Evolutionary conservation across 805 yeast species (phyloP).

Genomic region (Wickerhamomyces silvicola): DNA sequence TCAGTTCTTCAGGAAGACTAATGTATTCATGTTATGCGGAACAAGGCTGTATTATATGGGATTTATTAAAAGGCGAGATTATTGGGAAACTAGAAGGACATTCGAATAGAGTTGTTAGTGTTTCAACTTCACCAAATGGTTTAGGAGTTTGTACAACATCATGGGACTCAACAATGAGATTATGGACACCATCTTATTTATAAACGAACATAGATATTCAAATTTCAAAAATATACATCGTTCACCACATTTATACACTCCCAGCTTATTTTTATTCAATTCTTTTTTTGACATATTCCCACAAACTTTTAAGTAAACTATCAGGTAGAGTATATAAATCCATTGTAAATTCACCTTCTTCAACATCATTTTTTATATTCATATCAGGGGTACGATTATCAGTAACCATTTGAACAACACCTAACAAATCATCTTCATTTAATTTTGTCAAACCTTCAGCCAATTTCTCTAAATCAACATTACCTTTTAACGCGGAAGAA

Average conservation of each 20-base stretch:
- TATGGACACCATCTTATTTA: slow-evolving; percentile 45
- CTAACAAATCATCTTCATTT: slow-evolving; percentile 86
- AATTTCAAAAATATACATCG: neutral
- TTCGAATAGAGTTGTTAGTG: slow-evolving; percentile 51
- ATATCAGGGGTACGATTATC: slow-evolving; percentile 92
- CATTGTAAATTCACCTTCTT: slow-evolving; percentile 95
- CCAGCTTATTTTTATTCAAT: slow-evolving; percentile 25
- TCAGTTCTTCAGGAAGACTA: slow-evolving; percentile 67
- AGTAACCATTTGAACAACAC: slow-evolving; percentile 95
- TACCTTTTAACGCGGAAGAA: slow-evolving; percentile 57
- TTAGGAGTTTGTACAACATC: slow-evolving; percentile 70
- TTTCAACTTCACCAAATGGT: slow-evolving; percentile 68
- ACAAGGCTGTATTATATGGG: slow-evolving; percentile 73
- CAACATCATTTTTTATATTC: slow-evolving; percentile 93
- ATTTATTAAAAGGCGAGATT: slow-evolving; percentile 54
- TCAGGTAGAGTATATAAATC: slow-evolving; percentile 93
- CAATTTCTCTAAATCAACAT: slow-evolving; percentile 80
- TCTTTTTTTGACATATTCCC: slow-evolving; percentile 88
- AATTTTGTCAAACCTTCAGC: slow-evolving; percentile 87
- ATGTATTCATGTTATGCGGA: slow-evolving; percentile 74
- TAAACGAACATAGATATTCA: slow-evolving; percentile 1
- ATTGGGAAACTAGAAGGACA: slow-evolving; percentile 68
- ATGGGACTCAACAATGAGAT: slow-evolving; percentile 68
- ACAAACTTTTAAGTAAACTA: slow-evolving; percentile 78
- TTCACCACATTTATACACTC: too few species aligned